These are phyloP conservation scores for Pythium vanterpoolii DNA, from an alignment of 352 stramenopile genomes.

Conservation along the genomic window DNA sequence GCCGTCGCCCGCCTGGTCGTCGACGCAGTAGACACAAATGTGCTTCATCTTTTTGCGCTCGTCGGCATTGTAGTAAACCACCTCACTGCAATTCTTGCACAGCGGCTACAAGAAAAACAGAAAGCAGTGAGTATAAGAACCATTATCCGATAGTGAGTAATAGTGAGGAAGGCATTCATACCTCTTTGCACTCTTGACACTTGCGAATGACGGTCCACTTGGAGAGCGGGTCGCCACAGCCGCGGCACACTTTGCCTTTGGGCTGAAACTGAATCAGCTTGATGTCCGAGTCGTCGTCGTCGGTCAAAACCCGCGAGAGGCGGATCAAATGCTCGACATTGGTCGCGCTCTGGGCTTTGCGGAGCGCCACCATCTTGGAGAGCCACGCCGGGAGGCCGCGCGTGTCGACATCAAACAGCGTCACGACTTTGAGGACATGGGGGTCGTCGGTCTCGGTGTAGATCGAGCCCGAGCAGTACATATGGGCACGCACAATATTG, in stretches of 20 bases:
- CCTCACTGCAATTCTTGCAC: slow-evolving; percentile 59
- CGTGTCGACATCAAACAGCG: slow-evolving; percentile 61
- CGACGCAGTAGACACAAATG: slow-evolving; percentile 65
- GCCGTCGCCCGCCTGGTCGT: slow-evolving; percentile 21
- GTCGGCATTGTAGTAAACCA: slow-evolving; percentile 60
- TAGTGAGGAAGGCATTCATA: too few relatives aligned
- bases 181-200: slow-evolving; percentile 59
- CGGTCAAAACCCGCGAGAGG: slow-evolving; percentile 46
- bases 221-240: slow-evolving; percentile 41
- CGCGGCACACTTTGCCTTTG: slow-evolving; percentile 38
- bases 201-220: slow-evolving; percentile 45
- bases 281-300: slow-evolving; percentile 43
- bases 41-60: slow-evolving; percentile 64
- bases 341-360: slow-evolving; percentile 60
- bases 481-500: slow-evolving; percentile 47
- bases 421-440: slow-evolving; percentile 47
- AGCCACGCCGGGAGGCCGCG: slow-evolving; percentile 59
- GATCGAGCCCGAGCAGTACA: slow-evolving; percentile 57
- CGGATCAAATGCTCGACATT: slow-evolving; percentile 63
- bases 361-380: slow-evolving; percentile 52
- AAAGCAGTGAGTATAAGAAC: too few relatives aligned
- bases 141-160: too few relatives aligned
- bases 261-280: slow-evolving; percentile 32
- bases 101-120: slow-evolving; percentile 19
- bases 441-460: slow-evolving; percentile 58